phyloP scores from a whole-genome alignment of 2,329 filamentous ascomycete genomes.

The Fusarium albosuccineum region DNA sequence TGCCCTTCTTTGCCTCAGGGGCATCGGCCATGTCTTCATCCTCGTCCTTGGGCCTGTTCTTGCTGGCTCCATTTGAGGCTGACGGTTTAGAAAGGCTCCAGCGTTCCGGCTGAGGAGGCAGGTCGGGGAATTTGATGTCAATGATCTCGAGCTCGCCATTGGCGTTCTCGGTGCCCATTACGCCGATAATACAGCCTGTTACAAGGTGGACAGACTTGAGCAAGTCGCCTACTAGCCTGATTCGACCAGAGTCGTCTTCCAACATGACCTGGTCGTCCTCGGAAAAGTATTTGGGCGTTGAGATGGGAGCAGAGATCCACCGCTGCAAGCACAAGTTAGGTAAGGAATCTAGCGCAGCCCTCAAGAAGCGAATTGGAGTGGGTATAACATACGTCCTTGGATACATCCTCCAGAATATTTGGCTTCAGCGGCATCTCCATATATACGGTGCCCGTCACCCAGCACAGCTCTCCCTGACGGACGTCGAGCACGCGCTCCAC shows the following conservation, averaged over 20 bases:
- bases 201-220: slow-evolving; percentile 80
- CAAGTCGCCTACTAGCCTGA: slow-evolving; percentile 80
- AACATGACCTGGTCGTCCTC: slow-evolving; percentile 82
- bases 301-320: slow-evolving; percentile 87
- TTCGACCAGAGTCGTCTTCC: slow-evolving; percentile 93
- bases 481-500: slow-evolving; percentile 95
- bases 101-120: slow-evolving; percentile 83
- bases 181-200: slow-evolving; percentile 94
- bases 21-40: slow-evolving; percentile 70
- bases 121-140: slow-evolving; percentile 88
- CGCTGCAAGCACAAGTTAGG: slow-evolving; percentile 65
- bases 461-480: slow-evolving; percentile 93
- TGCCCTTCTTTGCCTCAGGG: slow-evolving; percentile 51
- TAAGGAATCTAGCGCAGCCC: too few species aligned
- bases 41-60: slow-evolving; percentile 56
- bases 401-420: slow-evolving; percentile 94
- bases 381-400: slow-evolving; percentile 78
- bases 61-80: slow-evolving; percentile 47
- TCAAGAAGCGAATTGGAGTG: not conserved
- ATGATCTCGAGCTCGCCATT: slow-evolving; percentile 94
- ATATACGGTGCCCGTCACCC: slow-evolving; percentile 94
- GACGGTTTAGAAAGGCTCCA: slow-evolving; percentile 76
- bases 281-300: slow-evolving; percentile 81
- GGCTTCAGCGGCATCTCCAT: slow-evolving; percentile 98
- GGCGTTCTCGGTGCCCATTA: slow-evolving; percentile 91